Evolutionary conservation across 176 grass and related monocot genomes (phyloP), one percentile per base, ranked within the genome.

Genomic region (Musa troglodytarum): DNA sequence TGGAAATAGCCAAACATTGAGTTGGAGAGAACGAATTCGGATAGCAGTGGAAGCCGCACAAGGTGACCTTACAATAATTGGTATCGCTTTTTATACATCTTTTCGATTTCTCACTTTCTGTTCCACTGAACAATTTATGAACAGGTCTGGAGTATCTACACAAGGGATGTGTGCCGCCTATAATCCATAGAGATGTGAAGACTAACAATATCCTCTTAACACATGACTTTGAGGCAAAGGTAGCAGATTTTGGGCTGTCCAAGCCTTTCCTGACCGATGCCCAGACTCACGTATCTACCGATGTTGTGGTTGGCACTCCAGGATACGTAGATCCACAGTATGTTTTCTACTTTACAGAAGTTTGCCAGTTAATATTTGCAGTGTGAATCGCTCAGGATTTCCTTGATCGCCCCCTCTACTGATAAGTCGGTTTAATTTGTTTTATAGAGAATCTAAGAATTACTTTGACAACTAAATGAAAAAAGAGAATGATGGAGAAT

Each of bases 201-300:
- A 22, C 22, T 22, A 22, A 22, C 22, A 22, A 22, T 22, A 22
- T 22, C 22, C 22, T 22, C 15, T 43, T 78, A 23, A 56, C 49
- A 50, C 19, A 34, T 3, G 56, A 19, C 19, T 52, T 78, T 1
- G 64, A 68, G 51, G 76, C 76, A 8, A 69, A 78, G 63, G 43
- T 78, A 29, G 76, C 52, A 13, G 52, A 78, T 49, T 78, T 78
- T 68, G 76, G 76, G 15, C 15, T 78, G 64, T 78, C 76, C 15
- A 78, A 78, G 76, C 22, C 76, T 54, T 54, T 66, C 51, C 49
- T 24, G 11, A 54, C 20, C 11, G 76, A 78, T 2, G 1, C 11
- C 11, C 10, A 43, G 9, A 55, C 23, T 49, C 64, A 78, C 9
- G 22, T 78, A 78, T 69, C 64, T 2, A 68, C 76, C 12, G 24